Conservation (phyloP, 108 stramenopile genomes). For the Pseudonitzschia multistriata region DNA sequence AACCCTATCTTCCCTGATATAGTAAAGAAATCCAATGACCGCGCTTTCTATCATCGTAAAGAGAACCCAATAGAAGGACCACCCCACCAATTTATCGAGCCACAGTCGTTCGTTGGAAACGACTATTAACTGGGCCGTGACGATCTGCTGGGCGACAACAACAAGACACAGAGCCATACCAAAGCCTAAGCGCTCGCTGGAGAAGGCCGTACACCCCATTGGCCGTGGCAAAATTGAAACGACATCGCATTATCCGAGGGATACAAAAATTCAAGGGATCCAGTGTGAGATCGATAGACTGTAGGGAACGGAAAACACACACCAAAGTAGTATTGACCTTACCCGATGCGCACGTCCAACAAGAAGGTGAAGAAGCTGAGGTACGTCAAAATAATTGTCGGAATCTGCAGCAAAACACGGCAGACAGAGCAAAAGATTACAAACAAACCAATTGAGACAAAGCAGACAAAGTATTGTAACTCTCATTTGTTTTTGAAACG, state of each 20-base stretch:
- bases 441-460: background rate
- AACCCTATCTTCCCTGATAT: constrained; percentile 12
- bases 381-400: constrained; percentile 28
- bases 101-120: constrained; percentile 20
- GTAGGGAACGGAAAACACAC: no score
- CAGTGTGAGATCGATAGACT: no score
- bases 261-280: no score
- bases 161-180: constrained; percentile 29
- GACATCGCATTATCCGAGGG: no score
- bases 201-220: no score
- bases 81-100: constrained; percentile 20
- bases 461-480: background rate
- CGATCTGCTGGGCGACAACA: constrained; percentile 33
- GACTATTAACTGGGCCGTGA: constrained; percentile 16
- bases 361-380: constrained; percentile 25
- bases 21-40: constrained; percentile 22
- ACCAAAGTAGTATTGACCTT: background rate
- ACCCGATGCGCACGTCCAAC: constrained; percentile 28
- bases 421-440: background rate
- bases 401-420: constrained; percentile 2
- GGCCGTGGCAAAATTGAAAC: no score
- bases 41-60: constrained; percentile 15
- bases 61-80: constrained; percentile 34
- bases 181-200: constrained; percentile 20
- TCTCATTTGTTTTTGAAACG: background rate